These are phyloP conservation scores for Suillus subalutaceus DNA, from an alignment of 768 basidiomycete genomes.

Conservation along the genomic window DNA sequence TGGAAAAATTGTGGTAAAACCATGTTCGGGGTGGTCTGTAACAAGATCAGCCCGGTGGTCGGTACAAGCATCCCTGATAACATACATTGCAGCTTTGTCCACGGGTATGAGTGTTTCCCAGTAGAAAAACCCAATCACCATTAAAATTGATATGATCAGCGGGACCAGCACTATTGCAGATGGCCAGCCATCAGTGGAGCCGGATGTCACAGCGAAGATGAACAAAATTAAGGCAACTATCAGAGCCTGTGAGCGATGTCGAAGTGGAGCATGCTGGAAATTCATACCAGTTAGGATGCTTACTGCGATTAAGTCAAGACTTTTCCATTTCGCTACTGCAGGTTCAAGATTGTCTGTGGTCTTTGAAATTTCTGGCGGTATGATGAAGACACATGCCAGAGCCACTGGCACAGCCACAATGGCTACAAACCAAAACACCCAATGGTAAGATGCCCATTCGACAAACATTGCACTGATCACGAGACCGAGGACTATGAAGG, in stretches of 20 bases:
- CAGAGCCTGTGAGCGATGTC: not conserved
- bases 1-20: constrained; percentile 44
- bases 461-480: constrained; percentile 49
- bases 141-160: constrained; percentile 46
- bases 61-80: constrained; percentile 5
- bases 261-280: not conserved
- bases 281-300: constrained; percentile 38
- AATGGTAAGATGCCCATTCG: constrained; percentile 43
- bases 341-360: constrained; percentile 7
- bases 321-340: constrained; percentile 25
- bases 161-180: constrained; percentile 47
- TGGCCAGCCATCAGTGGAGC: constrained; percentile 53
- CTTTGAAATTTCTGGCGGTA: constrained; percentile 30
- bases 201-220: constrained; percentile 48
- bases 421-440: constrained; percentile 54
- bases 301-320: constrained; percentile 43
- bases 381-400: constrained; percentile 33
- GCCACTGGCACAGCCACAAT: constrained; percentile 41
- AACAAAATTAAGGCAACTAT: constrained; percentile 35
- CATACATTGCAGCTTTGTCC: constrained; percentile 46
- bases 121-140: constrained; percentile 48
- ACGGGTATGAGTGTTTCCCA: constrained; percentile 48
- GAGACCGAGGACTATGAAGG: constrained; percentile 40
- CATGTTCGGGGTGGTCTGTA: constrained; percentile 45
- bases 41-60: not conserved